Percentiles rank a stretch among this genome's conserved stretches.
Evolutionary conservation across 805 yeast species (phyloP).

Genomic region (Zygotorulaspora florentina): DNA sequence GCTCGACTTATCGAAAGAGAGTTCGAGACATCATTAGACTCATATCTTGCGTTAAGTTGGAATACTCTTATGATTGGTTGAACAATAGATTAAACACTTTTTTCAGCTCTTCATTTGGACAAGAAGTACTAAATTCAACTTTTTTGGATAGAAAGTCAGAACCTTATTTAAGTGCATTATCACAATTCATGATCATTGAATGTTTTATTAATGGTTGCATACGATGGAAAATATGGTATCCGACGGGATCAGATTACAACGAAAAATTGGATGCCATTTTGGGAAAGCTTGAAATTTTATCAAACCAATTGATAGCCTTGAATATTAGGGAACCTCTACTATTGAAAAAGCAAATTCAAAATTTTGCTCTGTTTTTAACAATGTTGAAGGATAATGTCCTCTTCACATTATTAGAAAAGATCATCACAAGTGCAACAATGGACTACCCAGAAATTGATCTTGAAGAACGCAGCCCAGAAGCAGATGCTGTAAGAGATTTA

Average conservation of each 20-base stretch:
- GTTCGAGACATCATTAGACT: slow-evolving; percentile 89
- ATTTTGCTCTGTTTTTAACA: slow-evolving; percentile 91
- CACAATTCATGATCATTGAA: slow-evolving; percentile 83
- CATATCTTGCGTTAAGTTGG: slow-evolving; percentile 79
- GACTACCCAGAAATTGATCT: slow-evolving; percentile 60
- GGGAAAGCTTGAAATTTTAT: slow-evolving; percentile 59
- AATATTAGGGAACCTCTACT: slow-evolving; percentile 75
- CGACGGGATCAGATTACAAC: slow-evolving; percentile 37
- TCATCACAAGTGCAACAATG: slow-evolving; percentile 78
- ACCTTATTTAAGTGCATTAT: slow-evolving; percentile 69
- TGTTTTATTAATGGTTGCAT: slow-evolving; percentile 88
- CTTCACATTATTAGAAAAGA: slow-evolving; percentile 78
- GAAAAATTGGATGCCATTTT: slow-evolving; percentile 50
- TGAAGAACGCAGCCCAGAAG: slow-evolving; percentile 58
- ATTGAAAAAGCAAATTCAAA: slow-evolving; percentile 81
- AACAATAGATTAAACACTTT: slow-evolving; percentile 67
- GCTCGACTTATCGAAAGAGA: slow-evolving; percentile 74
- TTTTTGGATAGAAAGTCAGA: slow-evolving; percentile 55
- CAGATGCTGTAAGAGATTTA: slow-evolving; percentile 79
- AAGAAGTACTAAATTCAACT: slow-evolving; percentile 51
- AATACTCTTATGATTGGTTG: slow-evolving; percentile 77
- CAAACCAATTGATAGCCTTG: slow-evolving; percentile 71
- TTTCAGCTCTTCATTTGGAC: slow-evolving; percentile 67
- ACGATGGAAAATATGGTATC: slow-evolving; percentile 93
- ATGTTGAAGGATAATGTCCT: slow-evolving; percentile 75